A percentile compares a stretch with the other conserved stretches of the same genome.
Conservation (phyloP, 768 basidiomycete species). For the Zangia roseola region DNA sequence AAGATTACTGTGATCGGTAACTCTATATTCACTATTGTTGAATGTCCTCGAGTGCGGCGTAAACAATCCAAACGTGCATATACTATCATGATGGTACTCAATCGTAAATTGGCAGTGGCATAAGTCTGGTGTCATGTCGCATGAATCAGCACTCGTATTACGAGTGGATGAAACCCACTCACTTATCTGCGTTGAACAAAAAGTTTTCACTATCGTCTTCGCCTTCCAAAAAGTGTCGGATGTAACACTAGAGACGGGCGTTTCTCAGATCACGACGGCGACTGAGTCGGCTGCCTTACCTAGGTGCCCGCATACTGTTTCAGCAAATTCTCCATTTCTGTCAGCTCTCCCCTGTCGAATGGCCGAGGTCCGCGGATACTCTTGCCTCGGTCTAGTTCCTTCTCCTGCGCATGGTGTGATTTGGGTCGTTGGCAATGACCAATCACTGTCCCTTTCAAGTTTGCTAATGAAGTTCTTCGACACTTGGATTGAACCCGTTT, state of each 20-base stretch:
- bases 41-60: slow-evolving; percentile 3
- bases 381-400: slow-evolving; percentile 37
- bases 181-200: slow-evolving; percentile 87
- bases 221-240: slow-evolving; percentile 88
- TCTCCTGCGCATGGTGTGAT: slow-evolving; percentile 34
- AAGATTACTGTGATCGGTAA: not conserved
- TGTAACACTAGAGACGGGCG: slow-evolving; percentile 59
- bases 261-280: not conserved
- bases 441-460: slow-evolving; percentile 23
- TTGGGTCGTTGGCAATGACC: slow-evolving; percentile 11
- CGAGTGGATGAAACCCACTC: slow-evolving; percentile 16
- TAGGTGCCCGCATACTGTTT: slow-evolving; percentile 82
- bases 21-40: not conserved
- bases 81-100: slow-evolving; percentile 25
- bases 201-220: slow-evolving; percentile 93
- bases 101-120: slow-evolving; percentile 76
- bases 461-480: slow-evolving; percentile 17
- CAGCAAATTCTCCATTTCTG: slow-evolving; percentile 86
- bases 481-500: slow-evolving; percentile 11
- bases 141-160: slow-evolving; percentile 5
- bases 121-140: slow-evolving; percentile 37
- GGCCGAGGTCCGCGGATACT: slow-evolving; percentile 56
- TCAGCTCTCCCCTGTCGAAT: slow-evolving; percentile 79
- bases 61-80: not conserved
- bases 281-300: slow-evolving; percentile 48